These are phyloP conservation scores for Hygrophila difformis DNA, from an alignment of 257 asterid genomes.

Conservation along the genomic window DNA sequence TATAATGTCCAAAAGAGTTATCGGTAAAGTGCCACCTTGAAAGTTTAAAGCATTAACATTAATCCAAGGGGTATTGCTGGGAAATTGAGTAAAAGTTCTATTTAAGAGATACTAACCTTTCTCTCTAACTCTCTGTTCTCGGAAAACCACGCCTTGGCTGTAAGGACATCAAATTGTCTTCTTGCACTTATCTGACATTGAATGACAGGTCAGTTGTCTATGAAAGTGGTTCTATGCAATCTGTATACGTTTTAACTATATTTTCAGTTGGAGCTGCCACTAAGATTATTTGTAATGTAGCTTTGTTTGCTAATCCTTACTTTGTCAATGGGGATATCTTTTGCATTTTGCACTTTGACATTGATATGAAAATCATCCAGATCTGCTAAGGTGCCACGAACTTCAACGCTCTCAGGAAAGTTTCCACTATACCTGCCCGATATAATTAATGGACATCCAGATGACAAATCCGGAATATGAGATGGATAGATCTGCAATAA, in stretches of 20 bases:
- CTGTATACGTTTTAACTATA: neutral
- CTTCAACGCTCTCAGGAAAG: conserved; percentile 47
- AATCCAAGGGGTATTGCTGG: neutral
- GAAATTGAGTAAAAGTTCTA: neutral
- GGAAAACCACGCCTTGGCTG: conserved; percentile 68
- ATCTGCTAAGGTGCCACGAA: conserved; percentile 59
- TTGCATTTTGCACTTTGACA: conserved; percentile 48
- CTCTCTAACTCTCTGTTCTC: conserved; percentile 60
- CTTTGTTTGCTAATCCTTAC: conserved; percentile 29
- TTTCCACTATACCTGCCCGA: conserved; percentile 69
- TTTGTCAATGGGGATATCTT: conserved; percentile 58
- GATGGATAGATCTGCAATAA: conserved; percentile 55
- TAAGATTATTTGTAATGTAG: neutral
- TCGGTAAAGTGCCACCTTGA: neutral
- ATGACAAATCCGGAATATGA: conserved; percentile 54
- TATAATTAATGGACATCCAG: conserved; percentile 56
- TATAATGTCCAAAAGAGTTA: neutral
- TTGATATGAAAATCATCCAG: conserved; percentile 30
- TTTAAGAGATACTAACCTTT: conserved; percentile 36
- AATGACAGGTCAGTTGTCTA: conserved; percentile 3
- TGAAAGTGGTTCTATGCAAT: neutral
- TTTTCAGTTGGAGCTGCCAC: no score
- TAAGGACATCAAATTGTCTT: conserved; percentile 51
- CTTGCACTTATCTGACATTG: conserved; percentile 48
- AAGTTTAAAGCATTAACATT: neutral